These are phyloP conservation scores for Chalara sp. DNA, from an alignment of 2,329 filamentous ascomycete species.

Conservation along the genomic window DNA sequence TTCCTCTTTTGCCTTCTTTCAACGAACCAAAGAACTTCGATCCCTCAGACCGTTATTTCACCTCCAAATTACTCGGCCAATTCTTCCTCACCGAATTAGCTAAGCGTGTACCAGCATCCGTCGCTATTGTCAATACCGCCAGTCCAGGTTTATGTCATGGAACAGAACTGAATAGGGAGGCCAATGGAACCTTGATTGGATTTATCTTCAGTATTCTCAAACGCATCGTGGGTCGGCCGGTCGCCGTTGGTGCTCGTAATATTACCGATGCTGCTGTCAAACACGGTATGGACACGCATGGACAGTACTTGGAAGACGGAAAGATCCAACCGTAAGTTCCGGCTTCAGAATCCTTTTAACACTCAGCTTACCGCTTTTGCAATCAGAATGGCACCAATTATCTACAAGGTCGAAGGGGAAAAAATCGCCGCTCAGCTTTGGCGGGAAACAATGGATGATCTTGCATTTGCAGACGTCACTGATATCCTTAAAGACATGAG, in stretches of 20 bases:
- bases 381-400: slow-evolving; percentile 23
- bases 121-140: slow-evolving; percentile 32
- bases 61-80: slow-evolving; percentile 27
- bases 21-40: slow-evolving; percentile 24
- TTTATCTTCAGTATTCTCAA: slow-evolving; percentile 9
- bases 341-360: neutral
- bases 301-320: slow-evolving; percentile 42
- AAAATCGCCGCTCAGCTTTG: slow-evolving; percentile 29
- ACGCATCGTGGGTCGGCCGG: slow-evolving; percentile 23
- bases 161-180: slow-evolving; percentile 34
- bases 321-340: slow-evolving; percentile 36
- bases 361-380: neutral
- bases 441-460: slow-evolving; percentile 30
- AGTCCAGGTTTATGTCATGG: slow-evolving; percentile 30
- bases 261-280: slow-evolving; percentile 39
- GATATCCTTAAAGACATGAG: too few relatives aligned
- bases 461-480: slow-evolving; percentile 5
- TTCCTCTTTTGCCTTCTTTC: slow-evolving; percentile 25
- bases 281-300: slow-evolving; percentile 43
- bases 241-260: slow-evolving; percentile 35
- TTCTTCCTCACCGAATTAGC: slow-evolving; percentile 33
- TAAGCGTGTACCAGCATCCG: slow-evolving; percentile 27
- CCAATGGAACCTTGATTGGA: slow-evolving; percentile 11
- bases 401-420: slow-evolving; percentile 29
- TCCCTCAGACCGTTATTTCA: slow-evolving; percentile 21